These are phyloP conservation scores for Austroboletus niveus DNA, from an alignment of 1,284 basidiomycete species.

Conservation along the genomic window DNA sequence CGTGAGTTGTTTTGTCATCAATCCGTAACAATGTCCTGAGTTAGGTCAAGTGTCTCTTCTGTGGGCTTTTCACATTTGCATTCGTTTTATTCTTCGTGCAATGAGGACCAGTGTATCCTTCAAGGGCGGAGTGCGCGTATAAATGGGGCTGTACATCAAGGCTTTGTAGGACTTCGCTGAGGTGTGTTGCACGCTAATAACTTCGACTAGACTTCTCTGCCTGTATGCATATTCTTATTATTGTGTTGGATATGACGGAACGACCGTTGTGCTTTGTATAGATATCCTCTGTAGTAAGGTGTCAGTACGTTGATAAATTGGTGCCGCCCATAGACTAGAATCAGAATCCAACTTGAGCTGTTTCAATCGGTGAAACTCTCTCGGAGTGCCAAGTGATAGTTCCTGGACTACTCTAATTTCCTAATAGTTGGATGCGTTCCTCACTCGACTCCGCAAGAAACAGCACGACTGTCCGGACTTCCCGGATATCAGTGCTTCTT, in stretches of 20 bases:
- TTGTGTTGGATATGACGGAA: conserved; percentile 20
- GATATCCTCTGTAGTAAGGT: conserved; percentile 20
- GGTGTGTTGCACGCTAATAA: background rate
- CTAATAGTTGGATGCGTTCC: too few species aligned
- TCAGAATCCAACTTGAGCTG: background rate
- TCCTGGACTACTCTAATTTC: too few species aligned
- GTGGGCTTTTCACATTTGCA: conserved; percentile 61
- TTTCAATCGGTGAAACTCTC: too few species aligned
- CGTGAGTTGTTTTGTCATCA: conserved; percentile 46
- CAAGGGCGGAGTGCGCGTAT: conserved; percentile 43
- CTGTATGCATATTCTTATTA: conserved; percentile 12
- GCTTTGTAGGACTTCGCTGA: conserved; percentile 1
- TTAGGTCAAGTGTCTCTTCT: conserved; percentile 54
- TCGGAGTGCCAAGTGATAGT: too few species aligned
- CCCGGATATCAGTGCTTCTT: too few species aligned
- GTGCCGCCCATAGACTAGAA: background rate
- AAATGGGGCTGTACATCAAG: conserved; percentile 9
- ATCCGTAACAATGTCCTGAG: conserved; percentile 21
- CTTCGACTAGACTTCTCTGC: conserved; percentile 7
- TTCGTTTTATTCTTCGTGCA: conserved; percentile 55
- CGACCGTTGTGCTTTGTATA: conserved; percentile 18
- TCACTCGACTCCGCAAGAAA: too few species aligned
- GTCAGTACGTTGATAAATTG: conserved; percentile 1
- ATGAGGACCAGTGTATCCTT: conserved; percentile 50
- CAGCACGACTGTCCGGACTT: too few species aligned